Percentiles rank a stretch among this genome's conserved stretches.
Evolutionary conservation across 2,329 filamentous ascomycete genomes (phyloP).

Genomic region (Penicillium concentricum): DNA sequence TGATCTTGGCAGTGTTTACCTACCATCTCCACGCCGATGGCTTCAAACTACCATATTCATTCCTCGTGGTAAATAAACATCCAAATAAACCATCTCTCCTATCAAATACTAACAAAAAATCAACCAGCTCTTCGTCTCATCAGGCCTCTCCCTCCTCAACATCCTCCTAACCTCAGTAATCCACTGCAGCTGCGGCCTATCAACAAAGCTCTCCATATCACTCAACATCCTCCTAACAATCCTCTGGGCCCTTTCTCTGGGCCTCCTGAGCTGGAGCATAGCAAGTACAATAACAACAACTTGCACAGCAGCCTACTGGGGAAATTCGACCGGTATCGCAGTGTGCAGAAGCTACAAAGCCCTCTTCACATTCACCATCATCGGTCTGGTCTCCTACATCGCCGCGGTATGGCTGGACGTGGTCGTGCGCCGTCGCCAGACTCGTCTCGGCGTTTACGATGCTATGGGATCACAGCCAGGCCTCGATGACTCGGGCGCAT

Average conservation of each 20-base stretch:
- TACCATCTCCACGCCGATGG: slow-evolving; percentile 53
- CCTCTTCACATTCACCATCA: slow-evolving; percentile 56
- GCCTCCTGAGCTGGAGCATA: slow-evolving; percentile 55
- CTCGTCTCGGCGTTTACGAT: slow-evolving; percentile 49
- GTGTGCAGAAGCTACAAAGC: slow-evolving; percentile 61
- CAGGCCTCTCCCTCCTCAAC: slow-evolving; percentile 53
- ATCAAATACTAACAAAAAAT: background rate
- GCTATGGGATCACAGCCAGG: slow-evolving; percentile 39
- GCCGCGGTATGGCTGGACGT: slow-evolving; percentile 52
- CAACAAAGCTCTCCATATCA: slow-evolving; percentile 51
- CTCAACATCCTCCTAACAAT: slow-evolving; percentile 51
- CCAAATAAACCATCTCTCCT: background rate
- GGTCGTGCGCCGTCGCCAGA: slow-evolving; percentile 47
- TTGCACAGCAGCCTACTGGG: slow-evolving; percentile 54
- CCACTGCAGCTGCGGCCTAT: slow-evolving; percentile 54
- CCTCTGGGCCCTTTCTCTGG: slow-evolving; percentile 54
- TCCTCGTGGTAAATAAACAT: slow-evolving; percentile 52
- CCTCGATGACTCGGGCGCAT: slow-evolving; percentile 27
- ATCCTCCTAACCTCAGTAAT: slow-evolving; percentile 50
- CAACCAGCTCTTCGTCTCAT: slow-evolving; percentile 53
- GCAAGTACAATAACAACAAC: slow-evolving; percentile 52
- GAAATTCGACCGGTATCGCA: slow-evolving; percentile 54
- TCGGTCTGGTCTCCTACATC: slow-evolving; percentile 49
- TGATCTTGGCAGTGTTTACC: slow-evolving; percentile 57
- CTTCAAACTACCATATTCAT: slow-evolving; percentile 59